Evolutionary conservation across 805 yeast species (phyloP), one percentile per base, ranked within the genome.

Genomic region (Candida gorgasii): DNA sequence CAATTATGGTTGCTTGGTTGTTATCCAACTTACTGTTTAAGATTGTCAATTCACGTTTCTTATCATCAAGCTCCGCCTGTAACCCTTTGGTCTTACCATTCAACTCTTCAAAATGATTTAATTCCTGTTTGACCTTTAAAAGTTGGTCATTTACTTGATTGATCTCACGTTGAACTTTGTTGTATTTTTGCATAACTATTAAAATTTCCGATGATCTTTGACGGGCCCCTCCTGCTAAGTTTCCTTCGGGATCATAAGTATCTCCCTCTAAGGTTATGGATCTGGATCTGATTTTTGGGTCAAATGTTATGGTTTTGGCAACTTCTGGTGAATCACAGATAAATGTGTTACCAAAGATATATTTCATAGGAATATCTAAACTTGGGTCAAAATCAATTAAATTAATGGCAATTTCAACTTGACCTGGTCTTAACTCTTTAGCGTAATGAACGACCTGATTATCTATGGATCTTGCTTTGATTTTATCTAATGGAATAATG

Each of bases 191-290:
- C 59, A 89, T 78, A 33, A 78, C 79, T 8, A 79, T 59, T 43
- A 90, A 69, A 2, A 85, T 61, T 0, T 89, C 76, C 1, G 79
- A 73, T 12, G 78, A 67, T 37, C 71, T 69, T 48, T 73, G 80
- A 51, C 92, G 75, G 15, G 95, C 82, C n/a, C 98, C 98, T 36
- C 99, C 99, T 1, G 97, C 86, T 19, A 93, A 69, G 6, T 96
- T 87, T 12, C 99, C 99, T 51, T 85, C 89, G 0, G 99, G 99
- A 58, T 93, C 99, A 63, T 90, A 93, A 8, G 84, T 77, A 61
- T 93, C 99, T 39, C 99, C 99, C 41, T 89, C 90, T 24, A 86
- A 61, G 0, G 99, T 93, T 12, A 95, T 89, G 22, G 95, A 83
- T 54, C 89, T 81, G 0, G 90, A 74, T 48, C 88, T 75, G 12